Conservation (phyloP, 371 early-diverging fungal species). For the Amoeboaphelidium protococcarum region DNA sequence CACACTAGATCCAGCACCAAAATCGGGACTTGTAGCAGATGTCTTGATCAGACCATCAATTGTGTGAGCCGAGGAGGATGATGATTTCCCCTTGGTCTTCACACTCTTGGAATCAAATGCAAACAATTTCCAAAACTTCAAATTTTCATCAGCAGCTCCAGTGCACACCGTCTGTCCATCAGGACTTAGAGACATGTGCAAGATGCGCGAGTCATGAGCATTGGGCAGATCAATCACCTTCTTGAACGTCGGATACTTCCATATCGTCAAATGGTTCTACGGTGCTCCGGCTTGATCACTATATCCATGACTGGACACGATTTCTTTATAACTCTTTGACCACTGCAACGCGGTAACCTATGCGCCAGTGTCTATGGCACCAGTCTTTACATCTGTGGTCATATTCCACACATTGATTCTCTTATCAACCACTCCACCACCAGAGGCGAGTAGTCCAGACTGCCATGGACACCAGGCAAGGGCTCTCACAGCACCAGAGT, state of each 20-base stretch:
- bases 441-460: conserved; percentile 62
- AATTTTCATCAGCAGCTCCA: conserved; percentile 73
- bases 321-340: conserved; percentile 74
- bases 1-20: no score
- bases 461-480: conserved; percentile 98
- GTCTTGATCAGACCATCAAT: no score
- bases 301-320: conserved; percentile 79
- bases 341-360: conserved; percentile 85
- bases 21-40: no score
- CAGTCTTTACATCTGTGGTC: conserved; percentile 31
- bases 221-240: conserved; percentile 45
- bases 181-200: conserved; percentile 69
- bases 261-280: conserved; percentile 59
- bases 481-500: no score
- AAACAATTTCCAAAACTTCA: conserved; percentile 95
- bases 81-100: no score
- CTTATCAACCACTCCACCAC: conserved; percentile 83
- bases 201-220: conserved; percentile 72
- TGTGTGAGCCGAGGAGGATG: no score
- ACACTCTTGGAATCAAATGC: no score
- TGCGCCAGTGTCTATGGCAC: conserved; percentile 37
- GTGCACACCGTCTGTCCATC: conserved; percentile 80
- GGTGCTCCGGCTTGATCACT: no score
- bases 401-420: conserved; percentile 90
- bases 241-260: conserved; percentile 57